Base-by-base conservation (phyloP, 2,329 filamentous ascomycete genomes). In the Spiromastix sp. region DNA sequence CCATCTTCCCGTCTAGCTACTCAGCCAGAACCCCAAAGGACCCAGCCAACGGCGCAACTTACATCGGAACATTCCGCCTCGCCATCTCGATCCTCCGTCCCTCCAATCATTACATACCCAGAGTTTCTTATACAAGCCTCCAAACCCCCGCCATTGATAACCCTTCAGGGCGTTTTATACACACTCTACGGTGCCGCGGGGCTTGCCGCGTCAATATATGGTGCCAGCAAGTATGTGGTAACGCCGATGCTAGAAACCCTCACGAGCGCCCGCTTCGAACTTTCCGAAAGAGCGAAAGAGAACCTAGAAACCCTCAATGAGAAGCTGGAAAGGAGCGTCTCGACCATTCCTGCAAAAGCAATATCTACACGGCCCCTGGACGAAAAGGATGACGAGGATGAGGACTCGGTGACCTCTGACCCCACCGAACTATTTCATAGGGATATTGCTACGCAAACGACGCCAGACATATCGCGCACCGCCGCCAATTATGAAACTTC, bases 31-130 rank as follows among this genome's bases (percentile, higher is more conserved):
- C 16, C 32, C 4, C 17, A 16, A 11, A 20, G 31, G 28, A 19
- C 35, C 13, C 30, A 37, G 7, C 19, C 41, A n/a, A 18, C 31
- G 21, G 24, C 43, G 4, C n/a, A n/a, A n/a, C n/a, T n/a, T n/a
- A 43, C 34, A 12, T 16, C 40, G 17, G 29, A 37, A 21, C 24
- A 37, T 24, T 2, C 33, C 40, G 13, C 36, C 31, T 20, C 38
- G 20, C 11, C 27, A 32, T 9, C 43, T 43, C 30, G 40, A 38
- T 35, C 37, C 40, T 28, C 42, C 42, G 54, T 70, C 16, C 69
- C 74, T 12, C 75, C 75, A 4, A 77, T 80, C 39, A 75, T 80
- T 42, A 79, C 76, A 30, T 80, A 80, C 48, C 75, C 75, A 3
- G 75, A 80, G 51, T 79, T 79, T 47, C 67, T 79, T 26, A 60